Percentiles rank a stretch among this genome's conserved stretches.
phyloP scores from a whole-genome alignment of 139 green algal genomes.

The Zygnema cylindricum region DNA sequence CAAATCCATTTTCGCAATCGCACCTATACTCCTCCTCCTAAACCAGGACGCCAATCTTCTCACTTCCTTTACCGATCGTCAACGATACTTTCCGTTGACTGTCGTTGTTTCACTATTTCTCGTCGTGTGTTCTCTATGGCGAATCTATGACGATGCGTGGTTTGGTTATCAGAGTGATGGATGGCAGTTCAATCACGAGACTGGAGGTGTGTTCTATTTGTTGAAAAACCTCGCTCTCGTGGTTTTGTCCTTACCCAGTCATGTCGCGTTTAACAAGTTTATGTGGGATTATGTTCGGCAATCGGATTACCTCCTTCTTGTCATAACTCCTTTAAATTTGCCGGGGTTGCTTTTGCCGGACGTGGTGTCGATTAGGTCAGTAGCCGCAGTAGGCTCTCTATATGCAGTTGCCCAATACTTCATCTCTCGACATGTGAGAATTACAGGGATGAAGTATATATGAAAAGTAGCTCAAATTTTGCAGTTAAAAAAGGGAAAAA shows the following conservation, averaged over 20 bases:
- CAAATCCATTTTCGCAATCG: slow-evolving; percentile 59
- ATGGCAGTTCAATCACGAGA: background rate
- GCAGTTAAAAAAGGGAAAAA: too few relatives aligned
- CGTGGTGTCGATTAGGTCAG: slow-evolving; percentile 60
- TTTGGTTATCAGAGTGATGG: background rate
- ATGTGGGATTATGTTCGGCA: slow-evolving; percentile 68
- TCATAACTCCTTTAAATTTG: slow-evolving; percentile 70
- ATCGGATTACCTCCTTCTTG: slow-evolving; percentile 62
- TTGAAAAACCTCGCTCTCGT: slow-evolving; percentile 44
- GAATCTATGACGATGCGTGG: slow-evolving; percentile 15
- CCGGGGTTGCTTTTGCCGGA: slow-evolving; percentile 66
- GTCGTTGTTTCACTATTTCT: slow-evolving; percentile 51
- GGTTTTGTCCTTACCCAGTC: slow-evolving; percentile 61
- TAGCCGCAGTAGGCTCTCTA: slow-evolving; percentile 63
- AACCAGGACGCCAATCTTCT: slow-evolving; percentile 59
- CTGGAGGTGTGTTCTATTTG: background rate
- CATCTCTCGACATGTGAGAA: slow-evolving; percentile 64
- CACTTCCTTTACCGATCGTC: slow-evolving; percentile 48
- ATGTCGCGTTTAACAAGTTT: slow-evolving; percentile 67
- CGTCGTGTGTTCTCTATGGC: background rate
- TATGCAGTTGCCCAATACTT: slow-evolving; percentile 68
- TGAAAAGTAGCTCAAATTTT: too few relatives aligned
- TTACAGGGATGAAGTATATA: slow-evolving; percentile 66
- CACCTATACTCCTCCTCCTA: slow-evolving; percentile 65
- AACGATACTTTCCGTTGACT: slow-evolving; percentile 61